Base-by-base conservation (phyloP, 2,329 filamentous ascomycete species). In the Botrytis paeoniae region DNA sequence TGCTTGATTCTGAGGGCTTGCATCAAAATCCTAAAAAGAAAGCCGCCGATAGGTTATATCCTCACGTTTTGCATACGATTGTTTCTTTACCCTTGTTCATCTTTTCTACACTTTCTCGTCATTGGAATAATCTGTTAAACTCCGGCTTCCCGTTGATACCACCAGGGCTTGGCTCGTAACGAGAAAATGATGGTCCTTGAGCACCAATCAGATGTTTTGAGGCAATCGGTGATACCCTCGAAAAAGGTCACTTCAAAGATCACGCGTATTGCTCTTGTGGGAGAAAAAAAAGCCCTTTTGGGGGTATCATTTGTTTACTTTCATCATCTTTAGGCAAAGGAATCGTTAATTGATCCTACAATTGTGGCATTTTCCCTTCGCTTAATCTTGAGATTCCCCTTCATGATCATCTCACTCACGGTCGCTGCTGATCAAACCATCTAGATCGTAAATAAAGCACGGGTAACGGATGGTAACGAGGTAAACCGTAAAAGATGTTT, bases 141-240 rank as follows among this genome's bases (percentile, higher is more conserved):
- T 39, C 59, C 71, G 63, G 48, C 63, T 32, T 71, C 73, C 74
- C 64, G 76, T 77, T 77, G 76, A 74, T 39, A 69, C 73, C 71
- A 73, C 70, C 73, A 61, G 51, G 29, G 35, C 70, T 72, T 66
- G 71, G 69, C 76, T 75, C 66, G 74, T 75, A 73, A 72, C 74
- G 73, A 69, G 57, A 62, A 68, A 73, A 70, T 76, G 48, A 57
- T 68, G 65, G 65, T 41, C 74, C 43, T 39, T 54, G 43, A 75
- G 75, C 73, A 69, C 78, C 78, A 78, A 78, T 79, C 78, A 76
- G 74, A 69, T n/a, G 69, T 73, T 65, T 73, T 79, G 77, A 78
- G 78, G 78, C 78, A 79, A 78, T 75, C 76, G 57, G 29, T 29
- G 41, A 63, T 73, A 20, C 62, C 61, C 71, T 72, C 43, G 45